Conservation (phyloP, 1,284 basidiomycete genomes). For the Xanthoconium separans region DNA sequence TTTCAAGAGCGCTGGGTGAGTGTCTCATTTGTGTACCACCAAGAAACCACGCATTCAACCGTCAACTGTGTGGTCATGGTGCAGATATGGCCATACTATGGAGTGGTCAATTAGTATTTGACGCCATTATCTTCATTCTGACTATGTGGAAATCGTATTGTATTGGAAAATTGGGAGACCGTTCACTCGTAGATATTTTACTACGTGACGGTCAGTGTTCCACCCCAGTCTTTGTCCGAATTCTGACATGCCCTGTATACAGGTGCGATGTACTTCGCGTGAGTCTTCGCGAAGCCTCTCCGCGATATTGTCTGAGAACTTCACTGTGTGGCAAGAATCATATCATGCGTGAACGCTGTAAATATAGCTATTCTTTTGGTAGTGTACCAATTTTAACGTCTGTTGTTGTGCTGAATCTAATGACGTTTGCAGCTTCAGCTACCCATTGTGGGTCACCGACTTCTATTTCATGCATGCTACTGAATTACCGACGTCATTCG, state of each 20-base stretch:
- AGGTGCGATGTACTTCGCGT: conserved; percentile 23
- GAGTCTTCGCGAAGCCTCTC: neutral
- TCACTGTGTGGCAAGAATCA: conserved; percentile 10
- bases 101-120: conserved; percentile 11
- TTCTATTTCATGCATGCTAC: too few relatives aligned
- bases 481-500: neutral
- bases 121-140: conserved; percentile 13
- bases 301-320: neutral
- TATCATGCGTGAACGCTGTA: conserved; percentile 9
- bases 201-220: conserved; percentile 18
- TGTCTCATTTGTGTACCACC: neutral
- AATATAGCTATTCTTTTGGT: conserved; percentile 15
- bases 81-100: conserved; percentile 10
- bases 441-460: neutral
- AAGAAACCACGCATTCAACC: neutral
- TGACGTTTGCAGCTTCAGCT: neutral
- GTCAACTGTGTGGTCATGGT: neutral
- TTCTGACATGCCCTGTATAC: neutral
- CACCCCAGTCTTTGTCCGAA: neutral
- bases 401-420: neutral
- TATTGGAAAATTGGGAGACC: conserved; percentile 1
- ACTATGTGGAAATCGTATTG: conserved; percentile 7
- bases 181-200: conserved; percentile 10
- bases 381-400: neutral
- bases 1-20: conserved; percentile 9